A percentile compares a stretch with the other conserved stretches of the same genome.
phyloP scores from a whole-genome alignment of 2,329 filamentous ascomycete species.

The Hirsutella thompsonii region DNA sequence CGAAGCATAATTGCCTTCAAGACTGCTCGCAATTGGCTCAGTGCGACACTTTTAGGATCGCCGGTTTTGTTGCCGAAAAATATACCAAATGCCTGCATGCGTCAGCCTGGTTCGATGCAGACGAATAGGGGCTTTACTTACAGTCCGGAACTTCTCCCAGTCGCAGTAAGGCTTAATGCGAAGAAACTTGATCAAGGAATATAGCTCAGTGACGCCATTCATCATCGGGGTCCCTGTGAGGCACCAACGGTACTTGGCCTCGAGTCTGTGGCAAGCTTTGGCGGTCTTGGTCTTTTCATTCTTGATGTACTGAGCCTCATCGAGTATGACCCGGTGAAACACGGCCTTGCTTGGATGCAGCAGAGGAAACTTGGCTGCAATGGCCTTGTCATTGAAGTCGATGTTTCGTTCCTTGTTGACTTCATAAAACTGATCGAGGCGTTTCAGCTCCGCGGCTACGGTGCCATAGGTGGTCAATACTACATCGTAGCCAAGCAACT shows the following conservation, averaged over 20 bases:
- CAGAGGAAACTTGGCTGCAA: slow-evolving; percentile 34
- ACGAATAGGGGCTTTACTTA: slow-evolving; percentile 17
- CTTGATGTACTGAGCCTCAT: slow-evolving; percentile 76
- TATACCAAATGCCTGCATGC: slow-evolving; percentile 25
- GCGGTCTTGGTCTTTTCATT: slow-evolving; percentile 64
- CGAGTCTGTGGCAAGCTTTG: slow-evolving; percentile 52
- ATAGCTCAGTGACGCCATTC: slow-evolving; percentile 70
- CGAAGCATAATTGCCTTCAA: slow-evolving; percentile 73
- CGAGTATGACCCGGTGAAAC: slow-evolving; percentile 72
- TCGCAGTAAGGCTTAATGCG: slow-evolving; percentile 62
- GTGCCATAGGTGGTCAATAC: slow-evolving; percentile 81
- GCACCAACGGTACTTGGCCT: slow-evolving; percentile 64
- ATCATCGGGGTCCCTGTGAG: slow-evolving; percentile 80
- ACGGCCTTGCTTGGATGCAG: slow-evolving; percentile 45
- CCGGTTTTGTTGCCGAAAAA: slow-evolving; percentile 22
- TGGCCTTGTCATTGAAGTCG: slow-evolving; percentile 22
- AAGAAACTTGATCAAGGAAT: slow-evolving; percentile 65
- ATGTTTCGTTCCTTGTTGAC: slow-evolving; percentile 27
- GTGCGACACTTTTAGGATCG: slow-evolving; percentile 47
- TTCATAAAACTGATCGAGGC: slow-evolving; percentile 39
- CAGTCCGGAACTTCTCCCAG: slow-evolving; percentile 45
- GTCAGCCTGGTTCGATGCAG: background rate
- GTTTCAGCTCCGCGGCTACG: slow-evolving; percentile 50
- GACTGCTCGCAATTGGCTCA: slow-evolving; percentile 60
- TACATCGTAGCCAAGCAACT: slow-evolving; percentile 58